These are phyloP conservation scores for Micractinium sp. DNA, from an alignment of 139 green algal species.

Conservation along the genomic window DNA sequence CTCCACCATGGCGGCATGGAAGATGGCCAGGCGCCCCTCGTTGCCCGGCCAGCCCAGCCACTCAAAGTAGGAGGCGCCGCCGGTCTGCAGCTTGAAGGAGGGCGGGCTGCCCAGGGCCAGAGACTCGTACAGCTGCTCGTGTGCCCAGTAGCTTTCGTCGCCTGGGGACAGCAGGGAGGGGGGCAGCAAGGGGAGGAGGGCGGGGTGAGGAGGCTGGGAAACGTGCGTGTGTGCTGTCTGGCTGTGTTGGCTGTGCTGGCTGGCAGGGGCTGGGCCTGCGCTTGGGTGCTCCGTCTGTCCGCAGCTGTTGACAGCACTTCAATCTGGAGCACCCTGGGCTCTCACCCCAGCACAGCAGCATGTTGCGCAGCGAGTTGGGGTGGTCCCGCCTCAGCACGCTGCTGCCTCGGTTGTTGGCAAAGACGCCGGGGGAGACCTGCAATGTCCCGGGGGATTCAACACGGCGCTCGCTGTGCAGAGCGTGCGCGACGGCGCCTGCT, in stretches of 20 bases:
- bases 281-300: too few relatives aligned
- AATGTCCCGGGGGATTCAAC: too few relatives aligned
- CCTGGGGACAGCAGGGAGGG: neutral
- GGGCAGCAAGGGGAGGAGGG: neutral
- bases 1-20: neutral
- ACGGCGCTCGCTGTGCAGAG: too few relatives aligned
- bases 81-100: conserved; percentile 3
- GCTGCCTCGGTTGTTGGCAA: conserved; percentile 17
- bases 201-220: neutral
- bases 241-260: too few relatives aligned
- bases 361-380: neutral
- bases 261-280: too few relatives aligned
- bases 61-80: conserved; percentile 1
- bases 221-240: neutral
- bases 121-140: neutral
- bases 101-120: neutral
- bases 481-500: too few relatives aligned
- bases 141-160: conserved; percentile 8
- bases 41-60: conserved; percentile 5
- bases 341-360: conserved; percentile 7
- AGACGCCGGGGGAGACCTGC: neutral
- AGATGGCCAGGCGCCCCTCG: neutral
- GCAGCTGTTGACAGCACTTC: too few relatives aligned
- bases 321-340: too few relatives aligned
- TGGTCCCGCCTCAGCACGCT: neutral